These are phyloP conservation scores for Neodidymelliopsis sp. DNA, from an alignment of 2,329 filamentous ascomycete species.

Conservation along the genomic window DNA sequence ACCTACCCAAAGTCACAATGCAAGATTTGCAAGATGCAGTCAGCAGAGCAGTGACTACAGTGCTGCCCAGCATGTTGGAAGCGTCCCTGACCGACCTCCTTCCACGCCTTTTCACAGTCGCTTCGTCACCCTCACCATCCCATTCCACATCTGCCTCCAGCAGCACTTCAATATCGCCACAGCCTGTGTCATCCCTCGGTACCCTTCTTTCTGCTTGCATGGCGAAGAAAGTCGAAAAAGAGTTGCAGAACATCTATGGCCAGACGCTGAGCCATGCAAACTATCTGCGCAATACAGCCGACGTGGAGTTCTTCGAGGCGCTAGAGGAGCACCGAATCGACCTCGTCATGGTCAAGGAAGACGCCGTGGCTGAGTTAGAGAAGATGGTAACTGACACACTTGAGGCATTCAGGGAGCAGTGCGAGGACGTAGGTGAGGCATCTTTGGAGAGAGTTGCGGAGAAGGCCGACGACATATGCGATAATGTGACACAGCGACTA, in stretches of 20 bases:
- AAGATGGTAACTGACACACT: not conserved
- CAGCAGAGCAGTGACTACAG: conserved; percentile 3
- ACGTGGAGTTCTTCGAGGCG: conserved; percentile 18
- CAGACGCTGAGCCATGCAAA: conserved; percentile 16
- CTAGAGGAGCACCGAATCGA: conserved; percentile 15
- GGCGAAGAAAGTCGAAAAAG: not conserved
- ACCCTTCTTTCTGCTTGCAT: conserved; percentile 9
- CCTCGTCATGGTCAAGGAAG: conserved; percentile 1
- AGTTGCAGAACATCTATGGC: conserved; percentile 9
- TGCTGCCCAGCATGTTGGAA: conserved; percentile 13
- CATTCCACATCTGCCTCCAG: not conserved
- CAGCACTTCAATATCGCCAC: too few species aligned
- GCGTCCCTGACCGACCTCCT: conserved; percentile 14
- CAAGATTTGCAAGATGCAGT: conserved; percentile 9
- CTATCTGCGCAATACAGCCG: conserved; percentile 10
- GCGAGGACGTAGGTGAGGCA: not conserved
- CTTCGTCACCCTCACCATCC: not conserved
- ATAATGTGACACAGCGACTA: not conserved
- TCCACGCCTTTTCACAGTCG: conserved; percentile 9
- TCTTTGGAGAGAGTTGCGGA: not conserved
- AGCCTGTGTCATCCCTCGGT: conserved; percentile 6
- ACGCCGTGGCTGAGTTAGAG: not conserved
- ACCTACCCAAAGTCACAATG: not conserved
- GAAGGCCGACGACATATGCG: not conserved
- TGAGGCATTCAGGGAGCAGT: not conserved